These are phyloP conservation scores for Starmerella apicola DNA, from an alignment of 805 yeast genomes.

Conservation along the genomic window DNA sequence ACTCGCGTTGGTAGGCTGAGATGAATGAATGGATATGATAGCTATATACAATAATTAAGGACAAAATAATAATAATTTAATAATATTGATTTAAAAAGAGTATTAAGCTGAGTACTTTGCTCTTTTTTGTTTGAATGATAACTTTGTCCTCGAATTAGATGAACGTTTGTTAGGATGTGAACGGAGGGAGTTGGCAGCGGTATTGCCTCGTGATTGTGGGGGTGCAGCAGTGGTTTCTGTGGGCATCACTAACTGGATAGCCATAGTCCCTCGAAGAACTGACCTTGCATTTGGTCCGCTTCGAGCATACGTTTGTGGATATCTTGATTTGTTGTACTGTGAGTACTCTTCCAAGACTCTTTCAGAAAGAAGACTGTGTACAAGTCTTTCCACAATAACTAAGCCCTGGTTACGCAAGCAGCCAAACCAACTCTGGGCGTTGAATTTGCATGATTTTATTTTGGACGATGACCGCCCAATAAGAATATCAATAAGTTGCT, in stretches of 20 bases:
- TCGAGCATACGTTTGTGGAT: constrained; percentile 62
- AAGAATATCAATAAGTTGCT: constrained; percentile 72
- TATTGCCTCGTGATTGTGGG: neutral
- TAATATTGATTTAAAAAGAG: too few relatives aligned
- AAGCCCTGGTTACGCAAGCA: constrained; percentile 47
- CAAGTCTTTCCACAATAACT: constrained; percentile 48
- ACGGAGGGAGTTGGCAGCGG: constrained; percentile 1
- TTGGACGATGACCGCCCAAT: constrained; percentile 45
- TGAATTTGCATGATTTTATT: constrained; percentile 52
- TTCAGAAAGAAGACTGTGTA: constrained; percentile 61
- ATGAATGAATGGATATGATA: too few relatives aligned
- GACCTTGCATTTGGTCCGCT: constrained; percentile 44
- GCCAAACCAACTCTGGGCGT: constrained; percentile 52
- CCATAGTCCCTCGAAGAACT: constrained; percentile 32
- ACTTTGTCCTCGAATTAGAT: too few relatives aligned
- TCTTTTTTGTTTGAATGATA: too few relatives aligned
- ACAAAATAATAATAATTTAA: too few relatives aligned
- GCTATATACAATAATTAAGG: too few relatives aligned
- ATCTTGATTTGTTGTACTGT: constrained; percentile 61
- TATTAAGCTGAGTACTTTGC: too few relatives aligned
- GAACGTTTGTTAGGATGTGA: constrained; percentile 1
- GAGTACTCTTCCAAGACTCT: constrained; percentile 59
- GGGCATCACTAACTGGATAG: constrained; percentile 18
- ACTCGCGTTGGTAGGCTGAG: too few relatives aligned
- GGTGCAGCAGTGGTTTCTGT: constrained; percentile 1